Percentiles rank a stretch among this genome's conserved stretches.
Evolutionary conservation across 148 eudicot genomes (phyloP).

Genomic region (Rhododendron molle): DNA sequence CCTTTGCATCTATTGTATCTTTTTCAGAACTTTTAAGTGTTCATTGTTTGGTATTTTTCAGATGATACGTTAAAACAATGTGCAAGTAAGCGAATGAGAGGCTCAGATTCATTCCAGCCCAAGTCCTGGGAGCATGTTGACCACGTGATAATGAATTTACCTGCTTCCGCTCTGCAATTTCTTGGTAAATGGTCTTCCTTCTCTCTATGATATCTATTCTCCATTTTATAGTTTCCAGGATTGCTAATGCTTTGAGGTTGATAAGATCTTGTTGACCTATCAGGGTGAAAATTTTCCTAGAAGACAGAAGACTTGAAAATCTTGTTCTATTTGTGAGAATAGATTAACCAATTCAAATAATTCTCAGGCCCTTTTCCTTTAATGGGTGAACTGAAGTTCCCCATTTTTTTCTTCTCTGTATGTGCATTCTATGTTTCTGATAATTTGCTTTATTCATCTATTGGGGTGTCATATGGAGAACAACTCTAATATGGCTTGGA

Average conservation of each 20-base stretch:
- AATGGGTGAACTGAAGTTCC: not conserved
- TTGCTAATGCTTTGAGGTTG: not conserved
- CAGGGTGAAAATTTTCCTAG: not conserved
- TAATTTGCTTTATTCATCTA: not conserved
- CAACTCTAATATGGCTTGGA: not conserved
- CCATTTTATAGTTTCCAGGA: not conserved
- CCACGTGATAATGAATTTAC: conserved; percentile 17
- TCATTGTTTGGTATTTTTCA: conserved; percentile 20
- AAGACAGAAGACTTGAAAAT: not conserved
- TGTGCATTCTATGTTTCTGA: not conserved
- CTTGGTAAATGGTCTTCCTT: conserved; percentile 47
- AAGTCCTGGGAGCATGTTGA: conserved; percentile 90
- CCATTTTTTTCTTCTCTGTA: not conserved
- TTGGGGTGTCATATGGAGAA: not conserved
- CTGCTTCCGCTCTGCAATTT: conserved; percentile 79
- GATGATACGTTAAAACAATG: conserved; percentile 37
- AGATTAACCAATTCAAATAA: not conserved
- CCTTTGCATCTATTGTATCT: not conserved
- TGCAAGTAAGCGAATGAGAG: conserved; percentile 43
- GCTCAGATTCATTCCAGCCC: conserved; percentile 32
- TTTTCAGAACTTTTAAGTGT: conserved; percentile 25
- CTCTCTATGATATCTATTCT: not conserved
- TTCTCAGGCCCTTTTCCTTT: not conserved
- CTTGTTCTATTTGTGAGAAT: not conserved
- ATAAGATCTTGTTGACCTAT: not conserved